Evolutionary conservation across 495 filamentous ascomycete species (phyloP).

Genomic region (Symbiotaphrina buchneri): DNA sequence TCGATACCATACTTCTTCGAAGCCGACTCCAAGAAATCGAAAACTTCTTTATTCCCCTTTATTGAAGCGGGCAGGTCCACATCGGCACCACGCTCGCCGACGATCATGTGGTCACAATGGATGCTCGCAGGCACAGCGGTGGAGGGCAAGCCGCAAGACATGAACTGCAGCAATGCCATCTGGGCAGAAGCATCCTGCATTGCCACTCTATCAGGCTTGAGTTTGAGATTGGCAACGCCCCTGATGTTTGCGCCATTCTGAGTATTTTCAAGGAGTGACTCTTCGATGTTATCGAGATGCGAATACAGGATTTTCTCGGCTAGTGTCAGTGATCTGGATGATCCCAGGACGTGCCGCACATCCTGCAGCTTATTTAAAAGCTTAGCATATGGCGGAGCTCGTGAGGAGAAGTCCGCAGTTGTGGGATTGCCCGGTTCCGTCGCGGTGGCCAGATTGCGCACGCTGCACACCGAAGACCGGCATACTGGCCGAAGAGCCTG

Average conservation of each 20-base stretch:
- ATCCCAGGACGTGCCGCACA: conserved; percentile 52
- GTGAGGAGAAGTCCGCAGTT: conserved; percentile 16
- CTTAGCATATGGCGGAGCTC: conserved; percentile 41
- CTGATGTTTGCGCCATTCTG: conserved; percentile 62
- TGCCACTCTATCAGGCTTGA: conserved; percentile 92
- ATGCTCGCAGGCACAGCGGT: conserved; percentile 96
- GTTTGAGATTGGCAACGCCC: conserved; percentile 80
- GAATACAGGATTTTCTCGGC: conserved; percentile 97
- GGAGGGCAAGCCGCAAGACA: conserved; percentile 77
- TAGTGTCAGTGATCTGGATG: conserved; percentile 47
- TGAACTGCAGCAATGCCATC: conserved; percentile 96
- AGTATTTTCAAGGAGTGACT: conserved; percentile 58
- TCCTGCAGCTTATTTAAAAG: conserved; percentile 30
- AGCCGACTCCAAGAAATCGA: conserved; percentile 88
- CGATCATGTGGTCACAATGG: conserved; percentile 98
- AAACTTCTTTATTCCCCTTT: conserved; percentile 85
- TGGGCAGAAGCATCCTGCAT: conserved; percentile 99
- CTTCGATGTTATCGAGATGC: conserved; percentile 71
- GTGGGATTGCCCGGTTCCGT: no score
- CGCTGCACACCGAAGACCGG: no score
- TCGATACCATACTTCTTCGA: conserved; percentile 94
- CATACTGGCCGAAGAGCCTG: no score
- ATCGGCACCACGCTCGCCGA: conserved; percentile 75
- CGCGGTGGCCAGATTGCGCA: no score
- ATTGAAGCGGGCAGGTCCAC: conserved; percentile 74